Evolutionary conservation across 805 yeast genomes (phyloP).

Genomic region (Ogataea sp.): DNA sequence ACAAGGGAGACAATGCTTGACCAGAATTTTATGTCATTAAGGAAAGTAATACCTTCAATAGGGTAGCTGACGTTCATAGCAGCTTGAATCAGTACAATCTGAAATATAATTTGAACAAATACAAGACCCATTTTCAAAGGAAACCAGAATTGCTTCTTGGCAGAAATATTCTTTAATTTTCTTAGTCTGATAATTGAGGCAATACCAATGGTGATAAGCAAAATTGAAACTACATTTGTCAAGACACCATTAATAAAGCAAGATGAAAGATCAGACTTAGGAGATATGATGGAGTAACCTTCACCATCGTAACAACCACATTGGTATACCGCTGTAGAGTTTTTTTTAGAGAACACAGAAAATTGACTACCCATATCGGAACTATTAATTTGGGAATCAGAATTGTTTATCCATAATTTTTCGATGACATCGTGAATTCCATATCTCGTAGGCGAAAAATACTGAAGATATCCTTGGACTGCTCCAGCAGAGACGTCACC

Average conservation of each 20-base stretch:
- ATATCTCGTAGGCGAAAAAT: background rate
- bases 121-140: constrained; percentile 34
- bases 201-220: constrained; percentile 30
- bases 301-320: constrained; percentile 31
- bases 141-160: constrained; percentile 30
- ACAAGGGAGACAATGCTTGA: constrained; percentile 25
- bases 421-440: constrained; percentile 5
- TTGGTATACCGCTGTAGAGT: background rate
- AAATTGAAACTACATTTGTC: constrained; percentile 25
- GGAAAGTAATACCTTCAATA: constrained; percentile 14
- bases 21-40: constrained; percentile 20
- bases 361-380: too few relatives aligned
- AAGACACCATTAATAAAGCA: constrained; percentile 41
- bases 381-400: too few relatives aligned
- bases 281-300: constrained; percentile 35
- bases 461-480: constrained; percentile 2
- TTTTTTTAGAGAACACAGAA: background rate
- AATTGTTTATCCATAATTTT: too few relatives aligned
- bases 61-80: constrained; percentile 7
- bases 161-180: constrained; percentile 20
- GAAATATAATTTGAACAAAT: constrained; percentile 30
- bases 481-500: constrained; percentile 6
- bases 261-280: constrained; percentile 40
- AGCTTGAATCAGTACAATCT: constrained; percentile 11
- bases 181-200: constrained; percentile 28